Percentiles rank a stretch among this genome's conserved stretches.
phyloP scores from a whole-genome alignment of 306 rosid species.

The Dalbergia cochinchinensis region DNA sequence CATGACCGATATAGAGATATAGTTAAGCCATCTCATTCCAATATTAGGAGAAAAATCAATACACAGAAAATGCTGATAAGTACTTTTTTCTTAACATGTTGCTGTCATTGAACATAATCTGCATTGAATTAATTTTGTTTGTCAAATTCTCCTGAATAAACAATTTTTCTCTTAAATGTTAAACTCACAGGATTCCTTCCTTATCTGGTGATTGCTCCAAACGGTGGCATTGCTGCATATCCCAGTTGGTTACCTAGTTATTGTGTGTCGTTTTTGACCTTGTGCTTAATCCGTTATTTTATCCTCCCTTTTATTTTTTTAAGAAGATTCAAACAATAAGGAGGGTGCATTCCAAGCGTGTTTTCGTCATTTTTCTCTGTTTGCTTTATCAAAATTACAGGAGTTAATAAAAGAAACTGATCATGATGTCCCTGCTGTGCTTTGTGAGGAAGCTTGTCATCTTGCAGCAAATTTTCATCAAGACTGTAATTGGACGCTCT shows the following conservation, averaged over 20 bases:
- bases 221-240: constrained; percentile 91
- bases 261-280: constrained; percentile 59
- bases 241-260: constrained; percentile 86
- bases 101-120: constrained; percentile 28
- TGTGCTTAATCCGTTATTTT: constrained; percentile 9
- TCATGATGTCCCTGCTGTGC: constrained; percentile 61
- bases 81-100: constrained; percentile 19
- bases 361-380: constrained; percentile 25
- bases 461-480: constrained; percentile 78
- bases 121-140: constrained; percentile 22
- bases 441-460: constrained; percentile 97
- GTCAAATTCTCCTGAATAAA: constrained; percentile 11
- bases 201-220: constrained; percentile 80
- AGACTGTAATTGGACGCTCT: constrained; percentile 59
- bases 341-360: background rate
- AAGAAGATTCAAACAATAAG: background rate
- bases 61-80: background rate
- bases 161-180: constrained; percentile 31
- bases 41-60: background rate
- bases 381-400: constrained; percentile 53
- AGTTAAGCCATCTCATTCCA: constrained; percentile 52
- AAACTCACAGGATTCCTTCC: constrained; percentile 63
- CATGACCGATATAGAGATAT: constrained; percentile 80
- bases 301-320: background rate
- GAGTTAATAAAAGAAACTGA: constrained; percentile 64